phyloP scores from a whole-genome alignment of 108 stramenopile genomes.

The Stephanodiscus triporus region DNA sequence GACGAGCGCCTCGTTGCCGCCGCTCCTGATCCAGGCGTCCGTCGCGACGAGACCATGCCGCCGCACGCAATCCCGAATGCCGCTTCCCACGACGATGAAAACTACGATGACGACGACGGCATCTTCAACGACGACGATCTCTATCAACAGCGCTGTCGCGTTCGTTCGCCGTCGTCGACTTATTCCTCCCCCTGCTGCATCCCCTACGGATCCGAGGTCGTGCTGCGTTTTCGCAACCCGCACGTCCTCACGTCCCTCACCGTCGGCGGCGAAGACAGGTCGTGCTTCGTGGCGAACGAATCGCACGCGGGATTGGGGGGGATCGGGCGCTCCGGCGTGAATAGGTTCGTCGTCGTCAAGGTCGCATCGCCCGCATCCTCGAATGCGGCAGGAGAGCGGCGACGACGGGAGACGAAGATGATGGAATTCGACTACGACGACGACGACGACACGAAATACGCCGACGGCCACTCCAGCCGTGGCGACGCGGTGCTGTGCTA shows the following conservation, averaged over 20 bases:
- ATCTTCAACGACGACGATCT: conserved; percentile 7
- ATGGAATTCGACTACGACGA: conserved; percentile 9
- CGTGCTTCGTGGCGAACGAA: conserved; percentile 43
- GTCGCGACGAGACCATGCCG: conserved; percentile 1
- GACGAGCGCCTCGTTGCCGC: conserved; percentile 4
- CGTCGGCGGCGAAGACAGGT: not conserved
- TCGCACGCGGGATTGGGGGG: conserved; percentile 14
- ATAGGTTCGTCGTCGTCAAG: conserved; percentile 22
- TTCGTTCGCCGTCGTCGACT: not conserved
- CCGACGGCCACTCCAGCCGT: not conserved
- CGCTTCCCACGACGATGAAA: conserved; percentile 10
- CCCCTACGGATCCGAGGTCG: conserved; percentile 39
- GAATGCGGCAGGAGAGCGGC: not conserved
- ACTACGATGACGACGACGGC: conserved; percentile 14
- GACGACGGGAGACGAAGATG: not conserved
- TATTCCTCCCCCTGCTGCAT: conserved; percentile 10
- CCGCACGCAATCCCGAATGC: too few species aligned
- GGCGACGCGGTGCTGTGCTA: conserved; percentile 24
- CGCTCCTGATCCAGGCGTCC: not conserved
- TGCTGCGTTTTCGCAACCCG: conserved; percentile 29
- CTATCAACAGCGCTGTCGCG: not conserved
- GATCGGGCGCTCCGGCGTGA: conserved; percentile 6
- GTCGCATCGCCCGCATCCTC: not conserved
- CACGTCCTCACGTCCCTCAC: conserved; percentile 22
- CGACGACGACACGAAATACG: not conserved